Evolutionary conservation across 352 stramenopile genomes (phyloP).

Genomic region (Phytopythium kandeliae): DNA sequence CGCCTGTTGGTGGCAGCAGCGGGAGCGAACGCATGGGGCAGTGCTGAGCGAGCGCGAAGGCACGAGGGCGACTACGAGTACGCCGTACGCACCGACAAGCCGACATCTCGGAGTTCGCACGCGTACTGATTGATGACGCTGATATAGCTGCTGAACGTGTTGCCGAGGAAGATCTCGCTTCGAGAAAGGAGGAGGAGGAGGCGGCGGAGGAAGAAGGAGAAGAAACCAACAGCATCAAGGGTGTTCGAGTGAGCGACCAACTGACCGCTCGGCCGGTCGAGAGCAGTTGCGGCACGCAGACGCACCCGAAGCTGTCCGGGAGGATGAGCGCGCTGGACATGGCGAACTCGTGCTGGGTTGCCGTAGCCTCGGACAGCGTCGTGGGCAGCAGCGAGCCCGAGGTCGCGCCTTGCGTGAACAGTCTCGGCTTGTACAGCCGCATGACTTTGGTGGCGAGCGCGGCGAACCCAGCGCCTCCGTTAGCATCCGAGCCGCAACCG

Average conservation of each 20-base stretch:
- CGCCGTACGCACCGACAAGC: constrained; percentile 35
- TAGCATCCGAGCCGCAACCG: not conserved
- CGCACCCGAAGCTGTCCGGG: constrained; percentile 87
- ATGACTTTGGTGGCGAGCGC: constrained; percentile 49
- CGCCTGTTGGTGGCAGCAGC: constrained; percentile 12
- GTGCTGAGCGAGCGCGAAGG: too few species aligned
- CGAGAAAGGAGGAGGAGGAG: too few species aligned
- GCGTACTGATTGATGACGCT: constrained; percentile 89
- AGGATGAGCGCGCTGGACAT: constrained; percentile 88
- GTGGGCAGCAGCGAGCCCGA: constrained; percentile 61
- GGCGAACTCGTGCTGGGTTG: constrained; percentile 72
- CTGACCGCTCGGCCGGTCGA: too few species aligned
- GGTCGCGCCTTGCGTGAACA: constrained; percentile 53
- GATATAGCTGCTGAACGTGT: constrained; percentile 93
- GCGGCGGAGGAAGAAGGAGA: not conserved
- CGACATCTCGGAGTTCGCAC: constrained; percentile 70
- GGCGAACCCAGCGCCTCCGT: not conserved
- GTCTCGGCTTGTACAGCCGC: constrained; percentile 87
- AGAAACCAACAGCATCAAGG: too few species aligned
- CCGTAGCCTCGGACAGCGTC: constrained; percentile 33
- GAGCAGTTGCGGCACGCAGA: not conserved
- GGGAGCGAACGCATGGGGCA: not conserved
- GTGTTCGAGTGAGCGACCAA: too few species aligned
- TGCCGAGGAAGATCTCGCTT: constrained; percentile 90
- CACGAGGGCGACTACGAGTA: not conserved